A percentile compares a stretch with the other conserved stretches of the same genome.
Evolutionary conservation across 805 yeast species (phyloP).

Genomic region (Ogataea wickerhamii): DNA sequence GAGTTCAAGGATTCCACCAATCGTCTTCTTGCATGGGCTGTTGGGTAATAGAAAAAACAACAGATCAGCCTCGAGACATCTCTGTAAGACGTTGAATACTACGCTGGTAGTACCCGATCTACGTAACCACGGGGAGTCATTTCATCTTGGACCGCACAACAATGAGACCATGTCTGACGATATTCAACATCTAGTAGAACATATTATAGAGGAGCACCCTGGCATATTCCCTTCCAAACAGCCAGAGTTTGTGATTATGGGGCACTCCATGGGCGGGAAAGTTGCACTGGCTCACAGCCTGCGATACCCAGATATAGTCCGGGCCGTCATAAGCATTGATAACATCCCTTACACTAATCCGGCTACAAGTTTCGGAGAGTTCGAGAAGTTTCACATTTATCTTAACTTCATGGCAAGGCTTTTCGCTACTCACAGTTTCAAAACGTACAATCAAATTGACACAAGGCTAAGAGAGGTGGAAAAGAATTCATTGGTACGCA

Average conservation of each 20-base stretch:
- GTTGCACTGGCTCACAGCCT: constrained; percentile 82
- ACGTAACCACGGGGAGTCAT: constrained; percentile 88
- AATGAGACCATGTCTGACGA: constrained; percentile 79
- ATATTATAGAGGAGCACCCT: constrained; percentile 12
- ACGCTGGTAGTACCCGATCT: constrained; percentile 68
- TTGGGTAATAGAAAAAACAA: constrained; percentile 81
- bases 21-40: constrained; percentile 81
- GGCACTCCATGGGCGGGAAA: constrained; percentile 94
- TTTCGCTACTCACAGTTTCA: constrained; percentile 5
- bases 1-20: constrained; percentile 41
- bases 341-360: constrained; percentile 74
- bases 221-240: constrained; percentile 27
- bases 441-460: constrained; percentile 47
- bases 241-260: constrained; percentile 54
- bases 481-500: constrained; percentile 53
- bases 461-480: constrained; percentile 59
- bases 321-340: constrained; percentile 65
- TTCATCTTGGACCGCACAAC: constrained; percentile 65
- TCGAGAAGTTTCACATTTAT: constrained; percentile 28
- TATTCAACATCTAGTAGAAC: constrained; percentile 52
- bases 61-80: constrained; percentile 62
- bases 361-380: constrained; percentile 25
- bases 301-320: constrained; percentile 55
- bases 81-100: constrained; percentile 44
- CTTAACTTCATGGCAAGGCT: constrained; percentile 13